Base-by-base conservation (phyloP, 108 stramenopile genomes). In the Asterionellopsis glacialis region DNA sequence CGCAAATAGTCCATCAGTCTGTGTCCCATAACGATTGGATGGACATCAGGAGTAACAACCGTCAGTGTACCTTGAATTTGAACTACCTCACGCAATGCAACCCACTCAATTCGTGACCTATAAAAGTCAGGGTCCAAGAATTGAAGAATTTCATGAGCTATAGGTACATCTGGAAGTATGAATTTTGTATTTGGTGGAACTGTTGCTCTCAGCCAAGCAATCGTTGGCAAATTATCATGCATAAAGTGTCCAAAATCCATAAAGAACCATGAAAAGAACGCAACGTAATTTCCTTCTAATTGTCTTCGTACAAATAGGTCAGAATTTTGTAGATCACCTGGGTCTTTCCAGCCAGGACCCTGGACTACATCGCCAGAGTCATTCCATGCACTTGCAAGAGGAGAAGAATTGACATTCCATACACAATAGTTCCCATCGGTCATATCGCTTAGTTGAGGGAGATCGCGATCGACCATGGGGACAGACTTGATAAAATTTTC, bases 181-280 rank as follows among this genome's bases (percentile, higher is more conserved):
- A 61, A 50, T 33, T 51, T 48, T 15, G 48, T 41, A 11, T 49
- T 9, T 6, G 14, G 13, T 18, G 45, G 38, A 7, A 61, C 2
- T 23, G 16, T 18, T 1, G 45, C 38, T 14, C 60, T 43, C 6
- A 41, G 19, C 14, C 22, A 51, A n/a, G 60, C 60, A 49, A 61
- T 61, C 27, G 18, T 15, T n/a, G 60, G 60, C n/a, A 61, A 19
- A 41, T 61, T 43, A 49, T 61, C 60, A 51, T 61, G 60, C 45
- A 61, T 23, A 27, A 61, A 61, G 60, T 61, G 60, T n/a, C 60
- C 60, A 51, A 47, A 61, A 27, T 61, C 47, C 4, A 45, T 45
- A 10, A 45, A 15, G 25, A 47, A 61, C 38, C 19, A 23, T 14
- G 45, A 23, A 14, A 22, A 27, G 26, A 49, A 47, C 1, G 60